Conservation (phyloP, 2,329 filamentous ascomycete genomes). For the Pseudomassariella vexata region DNA sequence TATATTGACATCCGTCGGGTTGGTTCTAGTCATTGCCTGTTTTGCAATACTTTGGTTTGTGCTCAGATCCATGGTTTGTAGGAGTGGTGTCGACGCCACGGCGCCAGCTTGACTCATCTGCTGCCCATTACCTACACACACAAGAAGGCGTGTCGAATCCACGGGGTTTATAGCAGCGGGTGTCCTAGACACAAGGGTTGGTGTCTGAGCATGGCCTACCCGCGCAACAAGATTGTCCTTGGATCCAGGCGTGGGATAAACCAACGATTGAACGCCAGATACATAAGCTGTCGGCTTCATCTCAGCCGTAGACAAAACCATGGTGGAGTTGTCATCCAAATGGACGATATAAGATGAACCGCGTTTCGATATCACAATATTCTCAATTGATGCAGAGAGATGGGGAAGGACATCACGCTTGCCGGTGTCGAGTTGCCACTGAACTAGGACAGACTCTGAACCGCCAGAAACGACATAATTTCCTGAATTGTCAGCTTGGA, state of each 20-base stretch:
- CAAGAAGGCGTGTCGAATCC: constrained; percentile 56
- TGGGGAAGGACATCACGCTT: constrained; percentile 84
- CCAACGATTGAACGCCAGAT: constrained; percentile 68
- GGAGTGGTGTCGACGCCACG: constrained; percentile 46
- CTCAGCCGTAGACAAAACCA: constrained; percentile 86
- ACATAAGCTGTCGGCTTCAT: constrained; percentile 79
- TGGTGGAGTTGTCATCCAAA: constrained; percentile 85
- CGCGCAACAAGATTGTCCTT: constrained; percentile 49
- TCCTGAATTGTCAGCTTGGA: constrained; percentile 41
- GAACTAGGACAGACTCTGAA: constrained; percentile 77
- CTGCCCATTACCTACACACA: constrained; percentile 61
- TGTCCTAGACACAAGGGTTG: constrained; percentile 40
- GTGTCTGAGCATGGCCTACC: constrained; percentile 38
- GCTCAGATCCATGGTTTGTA: constrained; percentile 85
- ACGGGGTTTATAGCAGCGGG: constrained; percentile 59
- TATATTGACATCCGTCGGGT: constrained; percentile 74
- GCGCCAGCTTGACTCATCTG: constrained; percentile 47
- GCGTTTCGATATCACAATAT: constrained; percentile 71
- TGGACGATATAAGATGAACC: constrained; percentile 81
- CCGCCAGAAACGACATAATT: constrained; percentile 95
- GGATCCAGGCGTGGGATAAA: constrained; percentile 42
- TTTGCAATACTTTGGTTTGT: constrained; percentile 73
- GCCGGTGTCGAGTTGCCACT: constrained; percentile 90
- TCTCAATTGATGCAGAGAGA: constrained; percentile 78
- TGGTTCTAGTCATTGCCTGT: constrained; percentile 84